Evolutionary conservation across 1,284 basidiomycete species (phyloP).

Genomic region (Malassezia brasiliensis): DNA sequence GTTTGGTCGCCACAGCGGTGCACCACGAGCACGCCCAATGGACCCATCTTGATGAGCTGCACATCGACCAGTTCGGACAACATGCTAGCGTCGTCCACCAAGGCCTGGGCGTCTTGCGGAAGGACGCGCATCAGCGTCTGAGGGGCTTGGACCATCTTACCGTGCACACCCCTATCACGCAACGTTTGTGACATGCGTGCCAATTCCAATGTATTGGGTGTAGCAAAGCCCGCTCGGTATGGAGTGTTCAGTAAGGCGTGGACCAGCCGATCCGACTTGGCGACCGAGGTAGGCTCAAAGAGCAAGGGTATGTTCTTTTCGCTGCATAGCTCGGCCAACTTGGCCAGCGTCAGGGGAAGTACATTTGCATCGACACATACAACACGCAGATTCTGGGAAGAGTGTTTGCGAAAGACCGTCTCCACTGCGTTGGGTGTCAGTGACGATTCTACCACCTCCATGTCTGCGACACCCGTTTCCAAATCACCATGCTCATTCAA

Average conservation of each 20-base stretch:
- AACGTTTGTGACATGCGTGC: not conserved
- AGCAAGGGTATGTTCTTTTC: constrained; percentile 15
- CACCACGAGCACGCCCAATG: constrained; percentile 12
- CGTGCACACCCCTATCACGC: not conserved
- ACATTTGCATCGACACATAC: constrained; percentile 78
- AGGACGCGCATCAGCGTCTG: no score
- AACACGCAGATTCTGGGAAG: constrained; percentile 52
- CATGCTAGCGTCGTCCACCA: constrained; percentile 1
- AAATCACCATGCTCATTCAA: constrained; percentile 65
- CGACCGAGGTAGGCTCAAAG: constrained; percentile 71
- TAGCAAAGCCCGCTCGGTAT: constrained; percentile 40
- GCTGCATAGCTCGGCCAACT: constrained; percentile 50
- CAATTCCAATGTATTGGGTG: constrained; percentile 15
- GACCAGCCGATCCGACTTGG: constrained; percentile 65
- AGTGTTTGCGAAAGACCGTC: constrained; percentile 45
- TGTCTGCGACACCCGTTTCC: constrained; percentile 78
- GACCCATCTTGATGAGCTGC: constrained; percentile 10
- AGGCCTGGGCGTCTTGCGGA: not conserved
- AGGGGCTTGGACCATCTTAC: no score
- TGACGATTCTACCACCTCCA: constrained; percentile 51
- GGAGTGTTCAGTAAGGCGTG: constrained; percentile 48
- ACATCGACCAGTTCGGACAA: not conserved
- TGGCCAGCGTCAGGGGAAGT: constrained; percentile 54
- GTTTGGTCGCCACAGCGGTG: no score
- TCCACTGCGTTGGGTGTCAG: not conserved